Evolutionary conservation across 2,329 filamentous ascomycete species (phyloP).

Genomic region (Aureobasidium sp.): DNA sequence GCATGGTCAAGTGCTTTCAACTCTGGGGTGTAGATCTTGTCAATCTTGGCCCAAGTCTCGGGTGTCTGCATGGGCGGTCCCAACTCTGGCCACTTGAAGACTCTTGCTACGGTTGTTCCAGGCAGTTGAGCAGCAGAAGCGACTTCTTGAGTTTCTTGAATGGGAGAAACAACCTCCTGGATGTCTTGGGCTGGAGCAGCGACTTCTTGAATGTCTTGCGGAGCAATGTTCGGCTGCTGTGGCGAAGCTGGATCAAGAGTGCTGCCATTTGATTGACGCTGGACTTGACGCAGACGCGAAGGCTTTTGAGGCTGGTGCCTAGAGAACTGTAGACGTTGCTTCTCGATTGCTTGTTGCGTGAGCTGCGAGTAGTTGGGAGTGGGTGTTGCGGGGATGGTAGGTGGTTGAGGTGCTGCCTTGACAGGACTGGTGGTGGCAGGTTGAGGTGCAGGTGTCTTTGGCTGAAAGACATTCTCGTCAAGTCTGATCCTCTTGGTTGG

Average conservation of each 20-base stretch:
- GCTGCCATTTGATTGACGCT: conserved; percentile 15
- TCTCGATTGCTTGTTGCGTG: conserved; percentile 7
- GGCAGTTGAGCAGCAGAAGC: not conserved
- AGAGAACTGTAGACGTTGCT: conserved; percentile 2
- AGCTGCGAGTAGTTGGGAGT: not conserved
- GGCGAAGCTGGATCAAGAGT: not conserved
- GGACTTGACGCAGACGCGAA: conserved; percentile 32
- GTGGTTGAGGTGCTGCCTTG: conserved; percentile 2
- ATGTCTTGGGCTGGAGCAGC: not conserved
- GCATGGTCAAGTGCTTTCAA: not conserved
- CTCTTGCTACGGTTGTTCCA: not conserved
- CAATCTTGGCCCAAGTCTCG: not conserved
- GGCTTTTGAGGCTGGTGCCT: conserved; percentile 34
- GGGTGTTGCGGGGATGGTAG: not conserved
- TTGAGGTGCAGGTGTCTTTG: conserved; percentile 2
- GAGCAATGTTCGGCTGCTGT: not conserved
- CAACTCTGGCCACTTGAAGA: not conserved
- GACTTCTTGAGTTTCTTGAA: not conserved
- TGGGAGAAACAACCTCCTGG: not conserved
- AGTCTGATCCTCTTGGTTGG: conserved; percentile 13
- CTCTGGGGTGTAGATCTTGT: not conserved
- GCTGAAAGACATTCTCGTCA: conserved; percentile 16
- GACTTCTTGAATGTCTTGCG: not conserved
- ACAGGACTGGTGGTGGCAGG: not conserved
- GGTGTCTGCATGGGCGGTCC: not conserved